phyloP scores from a whole-genome alignment of 495 filamentous ascomycete species.

The Penicillium goetzii region DNA sequence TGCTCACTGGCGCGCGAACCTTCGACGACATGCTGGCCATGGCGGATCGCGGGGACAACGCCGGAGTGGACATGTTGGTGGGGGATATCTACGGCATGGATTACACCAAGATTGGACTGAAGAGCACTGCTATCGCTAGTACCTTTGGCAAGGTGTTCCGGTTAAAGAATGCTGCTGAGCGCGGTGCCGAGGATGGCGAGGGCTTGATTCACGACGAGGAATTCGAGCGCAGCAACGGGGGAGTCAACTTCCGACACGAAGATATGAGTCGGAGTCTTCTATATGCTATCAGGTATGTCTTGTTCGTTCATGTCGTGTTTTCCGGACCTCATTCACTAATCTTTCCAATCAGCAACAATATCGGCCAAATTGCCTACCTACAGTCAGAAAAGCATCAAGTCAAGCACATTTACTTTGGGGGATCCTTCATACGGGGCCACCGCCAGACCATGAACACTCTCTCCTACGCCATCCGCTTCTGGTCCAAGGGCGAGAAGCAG shows the following conservation, averaged over 20 bases:
- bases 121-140: conserved; percentile 90
- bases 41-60: conserved; percentile 92
- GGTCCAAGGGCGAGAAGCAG: conserved; percentile 91
- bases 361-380: conserved; percentile 95
- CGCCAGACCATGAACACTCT: conserved; percentile 97
- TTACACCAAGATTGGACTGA: conserved; percentile 92
- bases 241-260: conserved; percentile 58
- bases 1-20: conserved; percentile 84
- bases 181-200: conserved; percentile 75
- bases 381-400: conserved; percentile 90
- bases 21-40: conserved; percentile 96
- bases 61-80: conserved; percentile 93
- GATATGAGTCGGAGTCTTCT: conserved; percentile 74
- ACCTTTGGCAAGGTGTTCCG: conserved; percentile 96
- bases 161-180: conserved; percentile 76
- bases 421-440: conserved; percentile 95
- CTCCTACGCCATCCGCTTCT: conserved; percentile 94
- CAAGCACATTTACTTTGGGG: conserved; percentile 95
- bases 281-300: conserved; percentile 72
- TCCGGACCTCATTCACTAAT: conserved; percentile 10
- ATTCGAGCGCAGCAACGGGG: conserved; percentile 29
- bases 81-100: conserved; percentile 98
- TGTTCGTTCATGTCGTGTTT: background rate
- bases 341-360: conserved; percentile 75
- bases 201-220: conserved; percentile 61